Evolutionary conservation across 2,329 filamentous ascomycete genomes (phyloP).

Genomic region (Dichotomopilus funicola): DNA sequence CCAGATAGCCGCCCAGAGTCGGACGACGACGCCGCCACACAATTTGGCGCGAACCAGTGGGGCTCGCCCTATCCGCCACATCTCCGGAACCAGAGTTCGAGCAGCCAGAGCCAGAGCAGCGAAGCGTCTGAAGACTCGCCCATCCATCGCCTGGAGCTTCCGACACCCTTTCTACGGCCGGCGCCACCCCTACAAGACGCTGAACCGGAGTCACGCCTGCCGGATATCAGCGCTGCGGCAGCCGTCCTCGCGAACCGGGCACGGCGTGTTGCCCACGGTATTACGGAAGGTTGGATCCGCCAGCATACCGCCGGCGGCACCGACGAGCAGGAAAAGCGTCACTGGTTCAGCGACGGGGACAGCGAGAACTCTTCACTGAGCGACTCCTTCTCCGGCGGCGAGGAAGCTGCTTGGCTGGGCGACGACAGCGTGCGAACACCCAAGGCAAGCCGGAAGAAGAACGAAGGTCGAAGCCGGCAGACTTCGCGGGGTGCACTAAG

Average conservation of each 20-base stretch:
- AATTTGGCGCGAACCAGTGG: constrained; percentile 72
- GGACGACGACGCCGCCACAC: constrained; percentile 30
- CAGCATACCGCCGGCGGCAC: constrained; percentile 70
- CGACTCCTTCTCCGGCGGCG: constrained; percentile 49
- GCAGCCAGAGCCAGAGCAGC: constrained; percentile 52
- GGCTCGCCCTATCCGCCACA: constrained; percentile 77
- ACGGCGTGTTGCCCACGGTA: constrained; percentile 51
- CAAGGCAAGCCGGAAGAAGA: constrained; percentile 33
- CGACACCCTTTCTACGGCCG: constrained; percentile 56
- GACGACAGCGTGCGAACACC: constrained; percentile 44
- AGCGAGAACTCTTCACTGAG: constrained; percentile 72
- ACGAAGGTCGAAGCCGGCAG: constrained; percentile 22
- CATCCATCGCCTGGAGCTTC: constrained; percentile 55
- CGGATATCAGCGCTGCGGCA: constrained; percentile 48
- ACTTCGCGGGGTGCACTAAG: constrained; percentile 36
- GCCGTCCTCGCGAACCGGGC: constrained; percentile 58
- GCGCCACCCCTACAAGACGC: constrained; percentile 38
- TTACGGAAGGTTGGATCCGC: constrained; percentile 81
- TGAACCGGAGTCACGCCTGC: constrained; percentile 32
- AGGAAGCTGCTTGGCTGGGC: constrained; percentile 43
- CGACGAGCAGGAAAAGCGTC: constrained; percentile 58
- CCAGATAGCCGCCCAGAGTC: constrained; percentile 31
- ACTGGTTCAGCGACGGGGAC: constrained; percentile 78
- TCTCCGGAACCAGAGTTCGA: constrained; percentile 46
- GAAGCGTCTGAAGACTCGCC: constrained; percentile 54